Evolutionary conservation across 805 yeast genomes (phyloP), one percentile per base, ranked within the genome.

Genomic region (Candida golubevii): DNA sequence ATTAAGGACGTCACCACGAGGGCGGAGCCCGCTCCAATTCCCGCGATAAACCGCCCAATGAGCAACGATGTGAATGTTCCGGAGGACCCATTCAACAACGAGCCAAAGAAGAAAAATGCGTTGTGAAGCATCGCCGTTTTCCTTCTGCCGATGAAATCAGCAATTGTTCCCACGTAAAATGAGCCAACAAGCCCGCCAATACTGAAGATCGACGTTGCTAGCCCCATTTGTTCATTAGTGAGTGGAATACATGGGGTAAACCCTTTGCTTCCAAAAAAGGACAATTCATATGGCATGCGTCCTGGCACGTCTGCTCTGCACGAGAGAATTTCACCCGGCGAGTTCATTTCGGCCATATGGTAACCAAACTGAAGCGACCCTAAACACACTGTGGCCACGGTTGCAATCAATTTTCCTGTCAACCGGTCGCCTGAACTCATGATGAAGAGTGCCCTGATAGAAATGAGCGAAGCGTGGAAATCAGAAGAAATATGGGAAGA

Each of bases 261-360:
- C 7, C 68, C 69, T 35, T 60, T 65, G n/a, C 45, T 38, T 1
- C 75, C 77, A 45, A 72, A 72, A 65, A 68, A 68, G 2, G 75
- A 62, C 5, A 63, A 59, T 5, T 46, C 51, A 47, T 66, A 75
- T 1, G 67, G 65, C 9, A 54, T 32, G 6, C 27, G 27, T 7
- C 66, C 70, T 1, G 75, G 74, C 7, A 49, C 54, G 6, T 59
- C 47, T 3, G 45, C 49, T 23, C 58, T 62, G 58, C 96, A 88
- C 9, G 86, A 75, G 38, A 88, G 71, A 29, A 79, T 77, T 11
- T 77, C 74, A 45, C 85, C 85, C 0, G 97, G 97, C 7, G 97
- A 95, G 65, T 91, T 91, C 60, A 91, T 73, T 62, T 90, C 97
- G 1, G 97, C 84, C 84, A 91, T 83, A 61, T 93, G 98, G 62